These are phyloP conservation scores for Annulohypoxylon nitens DNA, from an alignment of 495 filamentous ascomycete genomes.

Conservation along the genomic window DNA sequence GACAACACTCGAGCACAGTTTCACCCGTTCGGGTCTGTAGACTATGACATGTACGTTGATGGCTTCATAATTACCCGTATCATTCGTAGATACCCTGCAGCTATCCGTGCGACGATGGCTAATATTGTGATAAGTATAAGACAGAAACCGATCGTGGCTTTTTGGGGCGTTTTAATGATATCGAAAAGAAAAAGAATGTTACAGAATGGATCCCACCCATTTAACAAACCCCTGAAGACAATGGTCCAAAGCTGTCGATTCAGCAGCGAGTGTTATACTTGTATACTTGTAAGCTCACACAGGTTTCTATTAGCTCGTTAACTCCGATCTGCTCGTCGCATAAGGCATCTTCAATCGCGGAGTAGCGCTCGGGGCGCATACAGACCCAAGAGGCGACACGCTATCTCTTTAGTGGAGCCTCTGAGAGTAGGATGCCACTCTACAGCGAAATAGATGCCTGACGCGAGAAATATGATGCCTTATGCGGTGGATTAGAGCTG, in stretches of 20 bases:
- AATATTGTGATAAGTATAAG: neutral
- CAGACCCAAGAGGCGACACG: neutral
- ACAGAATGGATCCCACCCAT: neutral
- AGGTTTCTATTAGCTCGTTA: neutral
- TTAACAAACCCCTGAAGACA: neutral
- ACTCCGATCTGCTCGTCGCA: slow-evolving; percentile 10
- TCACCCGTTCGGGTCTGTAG: neutral
- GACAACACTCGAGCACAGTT: neutral
- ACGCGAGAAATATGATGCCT: slow-evolving; percentile 38
- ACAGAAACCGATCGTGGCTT: neutral
- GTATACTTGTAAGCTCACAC: neutral
- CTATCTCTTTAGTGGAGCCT: neutral
- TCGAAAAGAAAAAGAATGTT: neutral
- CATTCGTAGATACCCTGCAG: neutral
- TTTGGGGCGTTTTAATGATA: neutral
- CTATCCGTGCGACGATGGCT: neutral
- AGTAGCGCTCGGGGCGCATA: neutral
- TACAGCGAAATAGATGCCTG: slow-evolving; percentile 27
- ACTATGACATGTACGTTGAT: neutral
- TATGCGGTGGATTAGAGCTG: slow-evolving; percentile 14
- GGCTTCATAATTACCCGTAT: neutral
- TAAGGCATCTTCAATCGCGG: slow-evolving; percentile 20
- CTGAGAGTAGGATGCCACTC: neutral
- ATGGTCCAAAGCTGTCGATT: neutral
- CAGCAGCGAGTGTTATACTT: neutral